Conservation (phyloP, 257 asterid species). For the Penstemon barbatus region DNA sequence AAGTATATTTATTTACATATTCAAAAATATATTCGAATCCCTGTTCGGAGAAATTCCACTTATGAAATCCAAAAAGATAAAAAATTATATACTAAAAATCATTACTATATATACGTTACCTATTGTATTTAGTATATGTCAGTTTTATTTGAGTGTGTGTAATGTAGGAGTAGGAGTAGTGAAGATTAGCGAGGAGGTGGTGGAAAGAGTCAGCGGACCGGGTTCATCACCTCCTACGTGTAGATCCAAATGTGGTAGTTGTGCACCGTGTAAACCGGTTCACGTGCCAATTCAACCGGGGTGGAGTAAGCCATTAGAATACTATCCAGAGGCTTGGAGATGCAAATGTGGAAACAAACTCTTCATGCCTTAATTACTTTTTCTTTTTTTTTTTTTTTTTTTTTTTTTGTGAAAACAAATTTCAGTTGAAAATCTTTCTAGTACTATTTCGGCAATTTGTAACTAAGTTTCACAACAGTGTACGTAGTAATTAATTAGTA, state of each 20-base stretch:
- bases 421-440: background rate
- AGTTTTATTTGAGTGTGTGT: no score
- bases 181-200: slow-evolving; percentile 34
- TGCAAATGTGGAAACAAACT: slow-evolving; percentile 80
- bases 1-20: background rate
- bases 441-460: slow-evolving; percentile 14
- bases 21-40: no score
- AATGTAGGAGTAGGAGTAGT: slow-evolving; percentile 20
- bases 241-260: slow-evolving; percentile 77
- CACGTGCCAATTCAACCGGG: slow-evolving; percentile 86
- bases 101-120: no score
- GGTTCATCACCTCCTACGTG: slow-evolving; percentile 90
- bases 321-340: slow-evolving; percentile 92
- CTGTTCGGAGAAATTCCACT: no score
- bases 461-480: background rate
- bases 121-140: no score
- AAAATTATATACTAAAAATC: no score
- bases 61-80: no score
- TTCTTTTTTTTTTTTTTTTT: no score
- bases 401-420: no score
- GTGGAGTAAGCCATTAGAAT: slow-evolving; percentile 61
- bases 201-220: slow-evolving; percentile 43
- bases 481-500: no score
- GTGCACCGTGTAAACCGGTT: slow-evolving; percentile 77
- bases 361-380: slow-evolving; percentile 57